Percentiles rank a stretch among this genome's conserved stretches.
Conservation (phyloP, 805 yeast species). For the Wickerhamomyces kurtzmanii region DNA sequence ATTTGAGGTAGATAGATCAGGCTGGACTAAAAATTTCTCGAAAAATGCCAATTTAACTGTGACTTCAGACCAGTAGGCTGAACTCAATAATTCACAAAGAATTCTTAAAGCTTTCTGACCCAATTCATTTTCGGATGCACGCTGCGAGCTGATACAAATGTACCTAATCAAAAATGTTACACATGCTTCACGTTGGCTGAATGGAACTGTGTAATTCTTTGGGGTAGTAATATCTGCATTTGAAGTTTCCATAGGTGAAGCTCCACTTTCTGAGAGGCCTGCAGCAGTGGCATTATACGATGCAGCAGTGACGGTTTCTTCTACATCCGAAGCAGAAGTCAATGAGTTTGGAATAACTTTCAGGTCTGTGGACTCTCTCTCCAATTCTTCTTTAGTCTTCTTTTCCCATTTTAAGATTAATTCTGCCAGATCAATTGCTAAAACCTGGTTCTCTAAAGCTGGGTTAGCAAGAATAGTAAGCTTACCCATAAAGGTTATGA, state of each 20-base stretch:
- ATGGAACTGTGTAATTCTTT: constrained; percentile 51
- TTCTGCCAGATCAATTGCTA: constrained; percentile 87
- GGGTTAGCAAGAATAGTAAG: constrained; percentile 71
- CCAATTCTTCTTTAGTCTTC: constrained; percentile 23
- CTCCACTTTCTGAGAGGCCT: neutral
- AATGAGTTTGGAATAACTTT: neutral
- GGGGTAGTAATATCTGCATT: constrained; percentile 33
- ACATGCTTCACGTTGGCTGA: constrained; percentile 80
- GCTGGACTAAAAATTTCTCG: constrained; percentile 74
- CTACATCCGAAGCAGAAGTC: neutral
- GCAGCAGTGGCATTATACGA: neutral
- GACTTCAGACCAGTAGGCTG: constrained; percentile 79
- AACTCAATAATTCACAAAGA: constrained; percentile 60
- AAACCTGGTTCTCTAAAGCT: constrained; percentile 67
- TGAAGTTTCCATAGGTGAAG: constrained; percentile 12
- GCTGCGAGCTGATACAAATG: constrained; percentile 76
- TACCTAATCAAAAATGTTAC: constrained; percentile 82
- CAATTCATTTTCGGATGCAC: constrained; percentile 74
- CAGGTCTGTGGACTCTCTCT: constrained; percentile 1
- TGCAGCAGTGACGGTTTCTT: neutral
- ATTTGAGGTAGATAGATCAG: constrained; percentile 62
- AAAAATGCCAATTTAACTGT: constrained; percentile 80
- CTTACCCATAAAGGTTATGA: constrained; percentile 88
- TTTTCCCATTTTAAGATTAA: constrained; percentile 81
- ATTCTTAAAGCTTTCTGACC: constrained; percentile 79